Percentiles rank a stretch among this genome's conserved stretches.
Conservation (phyloP, 805 yeast genomes). For the Vanderwaltozyma polyspora region DNA sequence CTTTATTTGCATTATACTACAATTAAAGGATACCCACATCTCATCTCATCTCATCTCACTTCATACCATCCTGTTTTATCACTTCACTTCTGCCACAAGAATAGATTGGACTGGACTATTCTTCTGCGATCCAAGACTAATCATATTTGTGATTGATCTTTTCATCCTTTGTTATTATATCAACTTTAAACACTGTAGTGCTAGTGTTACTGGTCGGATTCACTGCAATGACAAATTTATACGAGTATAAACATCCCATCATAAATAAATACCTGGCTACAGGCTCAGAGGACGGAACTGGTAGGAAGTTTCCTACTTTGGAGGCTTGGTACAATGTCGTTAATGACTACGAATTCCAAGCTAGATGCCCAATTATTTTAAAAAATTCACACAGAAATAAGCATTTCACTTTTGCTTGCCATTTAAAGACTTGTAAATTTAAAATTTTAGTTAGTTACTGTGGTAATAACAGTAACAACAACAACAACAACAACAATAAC, state of each 20-base stretch:
- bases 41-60: no score
- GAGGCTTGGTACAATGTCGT: conserved; percentile 27
- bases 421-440: conserved; percentile 25
- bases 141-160: no score
- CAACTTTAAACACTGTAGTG: no score
- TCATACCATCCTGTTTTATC: no score
- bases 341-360: conserved; percentile 27
- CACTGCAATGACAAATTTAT: conserved; percentile 24
- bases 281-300: conserved; percentile 14
- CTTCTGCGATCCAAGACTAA: no score
- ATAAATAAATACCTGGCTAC: conserved; percentile 22
- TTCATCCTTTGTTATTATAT: no score
- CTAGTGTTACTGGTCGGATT: no score
- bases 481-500: not conserved
- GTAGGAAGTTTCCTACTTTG: conserved; percentile 20
- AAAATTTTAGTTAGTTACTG: conserved; percentile 25
- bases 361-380: conserved; percentile 27
- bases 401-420: conserved; percentile 29
- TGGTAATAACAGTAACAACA: conserved; percentile 12
- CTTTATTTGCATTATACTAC: no score
- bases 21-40: no score
- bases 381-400: conserved; percentile 28
- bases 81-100: no score
- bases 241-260: conserved; percentile 27
- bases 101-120: no score